Conservation (phyloP, 129 eudicot genomes). For the Logfia minima region DNA sequence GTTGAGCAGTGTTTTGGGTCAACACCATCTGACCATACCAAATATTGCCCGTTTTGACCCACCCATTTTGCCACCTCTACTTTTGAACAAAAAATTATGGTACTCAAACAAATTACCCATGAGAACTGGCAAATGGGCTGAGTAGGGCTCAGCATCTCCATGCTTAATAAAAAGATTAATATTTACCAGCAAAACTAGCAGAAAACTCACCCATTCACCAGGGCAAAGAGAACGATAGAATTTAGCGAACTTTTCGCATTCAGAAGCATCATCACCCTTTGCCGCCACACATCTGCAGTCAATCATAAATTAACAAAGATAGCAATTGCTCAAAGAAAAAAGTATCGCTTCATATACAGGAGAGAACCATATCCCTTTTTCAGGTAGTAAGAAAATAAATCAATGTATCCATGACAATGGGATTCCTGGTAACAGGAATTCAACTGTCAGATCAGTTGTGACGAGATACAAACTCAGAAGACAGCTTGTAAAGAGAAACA, state of each 20-base stretch:
- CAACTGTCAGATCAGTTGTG: neutral
- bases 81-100: neutral
- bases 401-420: neutral
- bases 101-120: neutral
- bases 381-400: neutral
- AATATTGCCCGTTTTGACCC: neutral
- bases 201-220: constrained; percentile 42
- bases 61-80: neutral
- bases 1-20: neutral
- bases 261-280: constrained; percentile 42
- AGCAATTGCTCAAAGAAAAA: neutral
- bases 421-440: neutral
- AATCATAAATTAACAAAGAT: neutral
- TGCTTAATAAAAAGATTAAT: neutral
- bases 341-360: neutral
- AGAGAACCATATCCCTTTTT: neutral
- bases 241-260: constrained; percentile 42
- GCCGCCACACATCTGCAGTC: constrained; percentile 41
- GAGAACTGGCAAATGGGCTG: neutral
- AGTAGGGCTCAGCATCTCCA: neutral
- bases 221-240: constrained; percentile 45
- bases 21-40: neutral
- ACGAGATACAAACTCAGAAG: neutral
- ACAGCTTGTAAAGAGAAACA: neutral
- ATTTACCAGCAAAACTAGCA: neutral